Percentiles rank a stretch among this genome's conserved stretches.
Conservation (phyloP, 208 protist genomes). For the Trichomonas gallinae region DNA sequence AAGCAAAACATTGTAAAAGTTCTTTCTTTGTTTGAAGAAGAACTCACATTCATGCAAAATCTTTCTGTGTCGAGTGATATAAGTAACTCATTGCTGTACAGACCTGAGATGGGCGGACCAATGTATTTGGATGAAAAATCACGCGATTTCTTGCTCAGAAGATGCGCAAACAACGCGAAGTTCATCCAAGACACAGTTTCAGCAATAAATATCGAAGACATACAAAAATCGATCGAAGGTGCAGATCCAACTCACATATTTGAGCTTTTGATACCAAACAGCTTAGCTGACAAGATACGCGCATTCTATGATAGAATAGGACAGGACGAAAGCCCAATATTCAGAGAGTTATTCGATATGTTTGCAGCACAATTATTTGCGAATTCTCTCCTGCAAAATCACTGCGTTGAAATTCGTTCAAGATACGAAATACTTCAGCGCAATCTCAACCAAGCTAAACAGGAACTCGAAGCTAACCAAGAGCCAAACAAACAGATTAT, state of each 20-base stretch:
- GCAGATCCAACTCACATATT: background rate
- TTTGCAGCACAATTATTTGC: background rate
- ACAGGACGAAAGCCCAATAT: background rate
- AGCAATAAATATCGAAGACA: background rate
- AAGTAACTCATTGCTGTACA: background rate
- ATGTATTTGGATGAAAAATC: background rate
- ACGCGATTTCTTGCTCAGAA: background rate
- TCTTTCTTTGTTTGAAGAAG: background rate
- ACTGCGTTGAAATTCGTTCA: background rate
- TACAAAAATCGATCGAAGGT: background rate
- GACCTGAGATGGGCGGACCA: background rate
- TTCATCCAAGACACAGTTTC: conserved; percentile 1
- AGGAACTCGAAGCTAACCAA: background rate
- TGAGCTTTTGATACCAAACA: background rate
- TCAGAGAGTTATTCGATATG: background rate
- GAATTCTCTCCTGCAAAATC: background rate
- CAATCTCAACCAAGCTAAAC: background rate
- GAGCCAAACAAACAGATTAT: background rate
- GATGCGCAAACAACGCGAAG: background rate
- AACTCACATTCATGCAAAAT: background rate
- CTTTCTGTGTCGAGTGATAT: background rate
- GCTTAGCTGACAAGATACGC: background rate
- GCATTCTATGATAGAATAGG: background rate
- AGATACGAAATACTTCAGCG: background rate
- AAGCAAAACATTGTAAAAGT: background rate